Evolutionary conservation across 2,329 filamentous ascomycete genomes (phyloP).

Genomic region (Ilyonectria mors-panacis): DNA sequence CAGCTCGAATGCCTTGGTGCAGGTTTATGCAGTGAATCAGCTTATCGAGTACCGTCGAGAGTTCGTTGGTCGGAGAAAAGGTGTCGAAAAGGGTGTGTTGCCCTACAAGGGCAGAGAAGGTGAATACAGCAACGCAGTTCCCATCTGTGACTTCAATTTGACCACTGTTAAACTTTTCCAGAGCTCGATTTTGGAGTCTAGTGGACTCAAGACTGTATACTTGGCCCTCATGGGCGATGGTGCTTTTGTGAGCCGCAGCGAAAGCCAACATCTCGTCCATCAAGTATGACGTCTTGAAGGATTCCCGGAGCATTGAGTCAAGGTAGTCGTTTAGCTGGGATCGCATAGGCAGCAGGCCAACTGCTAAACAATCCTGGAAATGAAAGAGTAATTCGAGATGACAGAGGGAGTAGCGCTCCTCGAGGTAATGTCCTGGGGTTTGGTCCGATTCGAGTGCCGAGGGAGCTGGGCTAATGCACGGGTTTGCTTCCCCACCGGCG

Average conservation of each 20-base stretch:
- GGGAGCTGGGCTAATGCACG: too few species aligned
- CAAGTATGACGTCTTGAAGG: background rate
- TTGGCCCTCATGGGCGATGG: background rate
- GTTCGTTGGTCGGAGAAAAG: background rate
- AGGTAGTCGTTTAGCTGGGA: too few species aligned
- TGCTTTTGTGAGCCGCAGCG: background rate
- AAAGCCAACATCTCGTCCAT: constrained; percentile 2
- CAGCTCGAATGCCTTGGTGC: background rate
- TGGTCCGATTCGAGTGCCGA: too few species aligned
- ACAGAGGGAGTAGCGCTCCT: too few species aligned
- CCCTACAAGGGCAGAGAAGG: background rate
- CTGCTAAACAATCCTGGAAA: too few species aligned
- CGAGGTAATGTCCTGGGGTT: too few species aligned
- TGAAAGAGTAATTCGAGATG: too few species aligned
- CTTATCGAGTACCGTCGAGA: background rate
- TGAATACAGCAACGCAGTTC: background rate
- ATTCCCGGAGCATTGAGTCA: too few species aligned
- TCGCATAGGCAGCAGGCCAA: too few species aligned
- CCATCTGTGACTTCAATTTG: background rate
- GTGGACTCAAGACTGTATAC: background rate
- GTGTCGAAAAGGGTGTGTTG: background rate
- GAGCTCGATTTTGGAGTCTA: background rate
- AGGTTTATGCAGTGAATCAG: background rate
- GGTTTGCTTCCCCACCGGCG: too few species aligned
- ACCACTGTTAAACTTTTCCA: background rate